These are phyloP conservation scores for Magnolia sinica DNA, from an alignment of 164 flowering plant species.

Conservation along the genomic window DNA sequence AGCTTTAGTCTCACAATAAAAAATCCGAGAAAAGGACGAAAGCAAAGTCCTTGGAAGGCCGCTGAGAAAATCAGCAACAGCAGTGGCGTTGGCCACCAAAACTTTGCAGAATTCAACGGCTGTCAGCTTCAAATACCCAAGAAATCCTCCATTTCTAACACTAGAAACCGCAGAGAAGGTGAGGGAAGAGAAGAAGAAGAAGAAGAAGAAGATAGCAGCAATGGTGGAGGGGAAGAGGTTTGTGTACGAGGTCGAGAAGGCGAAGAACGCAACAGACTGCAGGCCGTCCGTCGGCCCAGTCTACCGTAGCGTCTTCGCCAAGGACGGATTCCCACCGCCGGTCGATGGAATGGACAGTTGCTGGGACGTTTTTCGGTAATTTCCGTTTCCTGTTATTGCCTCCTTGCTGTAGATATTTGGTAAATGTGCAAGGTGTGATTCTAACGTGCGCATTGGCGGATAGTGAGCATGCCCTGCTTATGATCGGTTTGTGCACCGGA, in stretches of 20 bases:
- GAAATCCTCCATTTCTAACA: too few relatives aligned
- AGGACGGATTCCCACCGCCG: constrained; percentile 73
- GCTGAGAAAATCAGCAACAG: too few relatives aligned
- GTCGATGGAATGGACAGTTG: constrained; percentile 60
- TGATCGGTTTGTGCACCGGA: neutral
- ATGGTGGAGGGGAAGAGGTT: constrained; percentile 41
- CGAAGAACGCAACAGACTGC: constrained; percentile 45
- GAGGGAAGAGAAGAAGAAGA: too few relatives aligned
- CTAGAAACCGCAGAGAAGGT: too few relatives aligned
- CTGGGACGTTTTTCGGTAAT: constrained; percentile 91
- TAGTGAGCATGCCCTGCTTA: neutral
- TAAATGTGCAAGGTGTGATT: neutral
- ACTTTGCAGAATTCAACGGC: too few relatives aligned
- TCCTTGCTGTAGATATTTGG: neutral
- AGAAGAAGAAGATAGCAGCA: neutral
- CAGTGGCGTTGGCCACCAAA: too few relatives aligned
- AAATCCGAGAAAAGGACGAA: too few relatives aligned
- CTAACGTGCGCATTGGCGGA: neutral
- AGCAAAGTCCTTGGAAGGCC: too few relatives aligned
- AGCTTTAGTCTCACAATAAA: too few relatives aligned
- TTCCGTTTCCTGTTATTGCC: neutral
- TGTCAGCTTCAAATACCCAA: too few relatives aligned
- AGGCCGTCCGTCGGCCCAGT: constrained; percentile 83
- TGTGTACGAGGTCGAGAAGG: constrained; percentile 62
- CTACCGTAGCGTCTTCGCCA: constrained; percentile 69